Conservation (phyloP, 257 asterid species). For the Ilex asprella region DNA sequence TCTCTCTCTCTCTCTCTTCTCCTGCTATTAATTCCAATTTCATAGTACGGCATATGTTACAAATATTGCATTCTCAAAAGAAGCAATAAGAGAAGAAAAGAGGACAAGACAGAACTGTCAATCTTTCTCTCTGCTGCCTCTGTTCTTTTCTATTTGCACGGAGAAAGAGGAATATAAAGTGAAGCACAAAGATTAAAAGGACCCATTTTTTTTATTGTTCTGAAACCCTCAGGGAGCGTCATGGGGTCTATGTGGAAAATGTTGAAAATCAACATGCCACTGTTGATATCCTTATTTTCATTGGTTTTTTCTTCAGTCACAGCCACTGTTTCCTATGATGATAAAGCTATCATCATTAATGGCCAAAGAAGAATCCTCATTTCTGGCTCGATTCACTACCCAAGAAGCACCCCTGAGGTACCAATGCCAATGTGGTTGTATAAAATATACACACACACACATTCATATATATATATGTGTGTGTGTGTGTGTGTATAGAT, state of each 20-base stretch:
- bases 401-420: conserved; percentile 48
- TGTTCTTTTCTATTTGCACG: not conserved
- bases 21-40: no score
- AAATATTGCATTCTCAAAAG: conserved; percentile 1
- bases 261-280: conserved; percentile 14
- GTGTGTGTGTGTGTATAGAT: not conserved
- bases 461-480: no score
- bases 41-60: no score
- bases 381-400: conserved; percentile 45
- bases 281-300: conserved; percentile 15
- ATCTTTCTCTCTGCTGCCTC: not conserved
- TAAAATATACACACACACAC: no score
- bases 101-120: conserved; percentile 1
- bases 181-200: not conserved
- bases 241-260: conserved; percentile 23
- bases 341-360: conserved; percentile 30
- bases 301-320: conserved; percentile 15
- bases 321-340: conserved; percentile 36
- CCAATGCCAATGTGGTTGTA: not conserved
- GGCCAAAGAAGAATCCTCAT: conserved; percentile 33
- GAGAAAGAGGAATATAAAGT: not conserved
- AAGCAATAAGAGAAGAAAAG: conserved; percentile 10
- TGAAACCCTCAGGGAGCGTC: not conserved
- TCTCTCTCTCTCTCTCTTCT: no score
- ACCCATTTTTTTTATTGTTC: not conserved